A percentile compares a stretch with the other conserved stretches of the same genome.
phyloP scores from a whole-genome alignment of 768 basidiomycete species.

The Epithele typhae region DNA sequence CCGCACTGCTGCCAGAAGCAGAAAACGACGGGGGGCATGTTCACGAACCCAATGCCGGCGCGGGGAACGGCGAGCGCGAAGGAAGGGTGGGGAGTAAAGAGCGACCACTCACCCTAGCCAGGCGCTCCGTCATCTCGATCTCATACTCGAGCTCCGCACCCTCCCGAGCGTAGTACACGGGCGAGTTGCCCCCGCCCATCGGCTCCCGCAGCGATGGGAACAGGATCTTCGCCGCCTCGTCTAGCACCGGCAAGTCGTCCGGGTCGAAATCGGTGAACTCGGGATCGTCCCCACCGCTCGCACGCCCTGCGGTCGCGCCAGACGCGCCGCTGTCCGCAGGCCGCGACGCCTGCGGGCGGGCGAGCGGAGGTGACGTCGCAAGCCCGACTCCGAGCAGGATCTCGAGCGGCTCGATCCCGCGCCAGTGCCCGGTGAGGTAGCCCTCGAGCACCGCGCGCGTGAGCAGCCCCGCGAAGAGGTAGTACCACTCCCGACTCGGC shows the following conservation, averaged over 20 bases:
- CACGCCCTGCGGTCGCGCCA: conserved; percentile 3
- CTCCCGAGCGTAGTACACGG: conserved; percentile 32
- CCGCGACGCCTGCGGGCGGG: background rate
- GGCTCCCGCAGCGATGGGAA: conserved; percentile 46
- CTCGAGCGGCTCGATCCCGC: conserved; percentile 63
- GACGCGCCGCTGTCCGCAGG: background rate
- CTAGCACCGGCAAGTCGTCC: conserved; percentile 67
- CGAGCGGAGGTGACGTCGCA: background rate
- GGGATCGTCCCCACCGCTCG: conserved; percentile 15
- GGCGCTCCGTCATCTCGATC: conserved; percentile 67
- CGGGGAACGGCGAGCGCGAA: no score
- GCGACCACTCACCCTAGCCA: conserved; percentile 53
- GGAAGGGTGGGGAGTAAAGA: no score
- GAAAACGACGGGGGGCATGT: no score
- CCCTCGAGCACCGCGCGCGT: conserved; percentile 85
- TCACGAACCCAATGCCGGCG: no score
- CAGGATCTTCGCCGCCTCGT: conserved; percentile 61
- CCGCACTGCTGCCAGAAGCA: no score
- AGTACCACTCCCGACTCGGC: conserved; percentile 79
- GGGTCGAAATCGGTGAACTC: conserved; percentile 64
- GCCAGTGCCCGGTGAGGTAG: conserved; percentile 80
- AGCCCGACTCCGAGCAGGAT: conserved; percentile 71
- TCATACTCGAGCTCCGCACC: conserved; percentile 69
- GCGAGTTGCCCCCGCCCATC: conserved; percentile 29
- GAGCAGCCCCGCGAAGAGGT: conserved; percentile 68